Evolutionary conservation across 2,329 filamentous ascomycete genomes (phyloP).

Genomic region (Sporothrix curviconia): DNA sequence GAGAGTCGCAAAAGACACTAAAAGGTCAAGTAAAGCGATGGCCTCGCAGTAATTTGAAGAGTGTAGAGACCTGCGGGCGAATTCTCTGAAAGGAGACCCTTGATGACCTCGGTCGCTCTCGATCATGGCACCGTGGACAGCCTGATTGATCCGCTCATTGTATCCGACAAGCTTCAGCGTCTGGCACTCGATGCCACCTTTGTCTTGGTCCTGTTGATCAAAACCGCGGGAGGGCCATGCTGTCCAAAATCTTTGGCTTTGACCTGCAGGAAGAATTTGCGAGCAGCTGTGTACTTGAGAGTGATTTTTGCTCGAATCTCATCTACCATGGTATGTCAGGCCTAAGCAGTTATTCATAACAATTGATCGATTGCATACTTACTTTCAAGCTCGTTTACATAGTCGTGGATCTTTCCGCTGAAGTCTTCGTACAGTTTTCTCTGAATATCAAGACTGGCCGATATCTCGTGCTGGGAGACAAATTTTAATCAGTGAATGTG

Average conservation of each 20-base stretch:
- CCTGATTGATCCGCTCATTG: slow-evolving; percentile 69
- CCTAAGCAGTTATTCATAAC: slow-evolving; percentile 33
- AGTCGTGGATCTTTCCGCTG: slow-evolving; percentile 57
- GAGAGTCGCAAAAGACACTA: slow-evolving; percentile 68
- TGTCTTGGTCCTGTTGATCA: slow-evolving; percentile 74
- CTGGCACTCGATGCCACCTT: slow-evolving; percentile 76
- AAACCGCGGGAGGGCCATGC: slow-evolving; percentile 30
- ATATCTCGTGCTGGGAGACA: slow-evolving; percentile 12
- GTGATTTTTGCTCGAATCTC: slow-evolving; percentile 9
- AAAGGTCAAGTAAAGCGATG: slow-evolving; percentile 81
- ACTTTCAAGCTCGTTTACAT: slow-evolving; percentile 59
- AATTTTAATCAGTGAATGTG: not conserved
- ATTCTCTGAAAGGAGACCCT: slow-evolving; percentile 65
- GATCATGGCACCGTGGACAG: slow-evolving; percentile 74
- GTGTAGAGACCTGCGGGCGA: slow-evolving; percentile 59
- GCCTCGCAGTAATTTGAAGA: slow-evolving; percentile 85
- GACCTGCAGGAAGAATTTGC: slow-evolving; percentile 74
- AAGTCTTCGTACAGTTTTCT: slow-evolving; percentile 84
- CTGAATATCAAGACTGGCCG: slow-evolving; percentile 18
- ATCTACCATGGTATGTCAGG: slow-evolving; percentile 28
- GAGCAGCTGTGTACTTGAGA: slow-evolving; percentile 67
- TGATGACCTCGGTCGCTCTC: slow-evolving; percentile 74
- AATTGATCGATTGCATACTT: slow-evolving; percentile 17
- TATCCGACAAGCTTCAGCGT: slow-evolving; percentile 78
- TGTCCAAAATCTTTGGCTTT: slow-evolving; percentile 55